A percentile compares a stretch with the other conserved stretches of the same genome.
Evolutionary conservation across 257 asterid species (phyloP).

Genomic region (Plantago major): DNA sequence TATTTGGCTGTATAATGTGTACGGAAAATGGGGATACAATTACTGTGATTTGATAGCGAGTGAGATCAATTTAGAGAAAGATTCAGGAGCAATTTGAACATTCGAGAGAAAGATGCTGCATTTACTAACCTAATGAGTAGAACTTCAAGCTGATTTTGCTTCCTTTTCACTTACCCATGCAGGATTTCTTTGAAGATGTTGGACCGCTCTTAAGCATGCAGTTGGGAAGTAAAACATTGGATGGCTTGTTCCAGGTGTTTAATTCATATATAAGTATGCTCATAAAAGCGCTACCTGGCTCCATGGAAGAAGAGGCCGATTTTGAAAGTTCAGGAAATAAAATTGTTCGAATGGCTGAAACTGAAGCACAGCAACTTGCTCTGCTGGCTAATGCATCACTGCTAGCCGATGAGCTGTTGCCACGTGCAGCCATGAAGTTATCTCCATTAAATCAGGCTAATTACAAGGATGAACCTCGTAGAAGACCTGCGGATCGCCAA

Average conservation of each 20-base stretch:
- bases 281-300: slow-evolving; percentile 90
- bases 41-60: neutral
- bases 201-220: slow-evolving; percentile 95
- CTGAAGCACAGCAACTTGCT: slow-evolving; percentile 93
- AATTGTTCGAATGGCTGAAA: slow-evolving; percentile 92
- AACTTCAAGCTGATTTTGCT: slow-evolving; percentile 18
- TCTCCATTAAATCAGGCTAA: slow-evolving; percentile 51
- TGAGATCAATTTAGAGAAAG: slow-evolving; percentile 3
- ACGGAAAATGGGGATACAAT: no score
- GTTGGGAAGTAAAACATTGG: slow-evolving; percentile 83
- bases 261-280: slow-evolving; percentile 76
- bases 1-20: no score
- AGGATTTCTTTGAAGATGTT: slow-evolving; percentile 97
- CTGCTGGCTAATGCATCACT: slow-evolving; percentile 97
- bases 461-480: slow-evolving; percentile 68
- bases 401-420: slow-evolving; percentile 88
- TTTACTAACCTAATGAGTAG: slow-evolving; percentile 7
- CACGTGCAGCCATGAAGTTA: slow-evolving; percentile 96
- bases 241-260: slow-evolving; percentile 91
- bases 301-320: slow-evolving; percentile 83
- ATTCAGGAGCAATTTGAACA: no score
- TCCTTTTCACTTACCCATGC: slow-evolving; percentile 23
- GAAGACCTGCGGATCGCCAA: slow-evolving; percentile 81
- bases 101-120: no score
- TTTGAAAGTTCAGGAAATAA: slow-evolving; percentile 77